Percentiles rank a stretch among this genome's conserved stretches.
phyloP scores from a whole-genome alignment of 2,329 filamentous ascomycete genomes.

The Aspergillus latus region DNA sequence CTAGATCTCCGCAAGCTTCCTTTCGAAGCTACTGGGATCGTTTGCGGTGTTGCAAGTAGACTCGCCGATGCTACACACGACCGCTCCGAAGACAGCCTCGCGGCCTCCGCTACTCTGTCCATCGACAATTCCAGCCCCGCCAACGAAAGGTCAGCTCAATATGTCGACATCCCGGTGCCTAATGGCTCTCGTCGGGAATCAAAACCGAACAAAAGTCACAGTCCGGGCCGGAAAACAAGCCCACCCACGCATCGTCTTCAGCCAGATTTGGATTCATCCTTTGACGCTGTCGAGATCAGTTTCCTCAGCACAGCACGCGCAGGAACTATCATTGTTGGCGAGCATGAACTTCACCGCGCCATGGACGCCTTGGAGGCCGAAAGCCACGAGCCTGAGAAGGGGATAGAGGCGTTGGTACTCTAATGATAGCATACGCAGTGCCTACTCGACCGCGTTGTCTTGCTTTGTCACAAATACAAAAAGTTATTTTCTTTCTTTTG shows the following conservation, averaged over 20 bases:
- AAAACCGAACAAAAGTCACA: slow-evolving; percentile 13
- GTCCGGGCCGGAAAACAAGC: slow-evolving; percentile 12
- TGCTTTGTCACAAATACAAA: neutral
- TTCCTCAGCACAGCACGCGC: slow-evolving; percentile 88
- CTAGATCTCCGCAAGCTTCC: slow-evolving; percentile 79
- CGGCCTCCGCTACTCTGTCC: slow-evolving; percentile 19
- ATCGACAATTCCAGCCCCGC: slow-evolving; percentile 14
- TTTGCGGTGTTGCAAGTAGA: slow-evolving; percentile 85
- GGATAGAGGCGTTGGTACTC: slow-evolving; percentile 18
- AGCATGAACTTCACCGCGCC: slow-evolving; percentile 71
- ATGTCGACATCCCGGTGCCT: slow-evolving; percentile 14
- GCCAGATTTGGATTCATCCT: slow-evolving; percentile 31
- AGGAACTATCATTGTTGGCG: slow-evolving; percentile 81
- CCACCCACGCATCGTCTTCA: slow-evolving; percentile 32
- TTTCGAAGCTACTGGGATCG: slow-evolving; percentile 87
- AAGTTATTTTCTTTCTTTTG: slow-evolving; percentile 2
- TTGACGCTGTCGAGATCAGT: slow-evolving; percentile 68
- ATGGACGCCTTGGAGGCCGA: slow-evolving; percentile 63
- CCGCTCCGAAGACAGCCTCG: slow-evolving; percentile 35
- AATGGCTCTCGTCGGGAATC: slow-evolving; percentile 16
- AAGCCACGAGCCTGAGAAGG: slow-evolving; percentile 24
- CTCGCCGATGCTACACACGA: slow-evolving; percentile 70
- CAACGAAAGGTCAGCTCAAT: slow-evolving; percentile 17
- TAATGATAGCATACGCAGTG: slow-evolving; percentile 28
- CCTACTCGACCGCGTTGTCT: neutral